phyloP scores from a whole-genome alignment of 23 red algal genomes.

The Gracilariopsis chorda region DNA sequence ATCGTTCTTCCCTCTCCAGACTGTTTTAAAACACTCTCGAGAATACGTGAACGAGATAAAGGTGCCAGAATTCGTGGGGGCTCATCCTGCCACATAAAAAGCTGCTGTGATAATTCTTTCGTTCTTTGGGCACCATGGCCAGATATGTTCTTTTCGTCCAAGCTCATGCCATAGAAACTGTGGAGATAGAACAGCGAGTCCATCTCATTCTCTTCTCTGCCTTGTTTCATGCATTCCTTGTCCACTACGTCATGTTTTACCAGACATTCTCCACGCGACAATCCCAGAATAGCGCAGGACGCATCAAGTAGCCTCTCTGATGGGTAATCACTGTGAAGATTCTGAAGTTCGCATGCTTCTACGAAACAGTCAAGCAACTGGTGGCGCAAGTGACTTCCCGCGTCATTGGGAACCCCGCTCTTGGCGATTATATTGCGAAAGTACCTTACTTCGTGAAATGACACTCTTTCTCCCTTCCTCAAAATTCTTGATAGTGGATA shows the following conservation, averaged over 20 bases:
- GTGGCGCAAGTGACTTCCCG: not conserved
- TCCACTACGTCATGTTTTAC: not conserved
- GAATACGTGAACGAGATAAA: not conserved
- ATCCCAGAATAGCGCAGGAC: slow-evolving; percentile 13
- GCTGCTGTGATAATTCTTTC: not conserved
- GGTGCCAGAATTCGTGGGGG: not conserved
- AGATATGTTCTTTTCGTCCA: not conserved
- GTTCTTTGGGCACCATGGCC: not conserved
- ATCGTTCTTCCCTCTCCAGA: not conserved
- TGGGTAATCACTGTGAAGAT: not conserved
- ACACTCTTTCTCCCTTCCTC: not conserved
- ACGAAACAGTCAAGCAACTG: slow-evolving; percentile 1
- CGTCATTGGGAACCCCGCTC: slow-evolving; percentile 12
- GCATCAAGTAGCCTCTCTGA: not conserved
- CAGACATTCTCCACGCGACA: slow-evolving; percentile 23
- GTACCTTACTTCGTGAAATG: not conserved
- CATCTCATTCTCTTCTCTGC: not conserved
- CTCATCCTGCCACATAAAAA: not conserved
- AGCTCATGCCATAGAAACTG: not conserved
- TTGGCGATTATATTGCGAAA: slow-evolving; percentile 29
- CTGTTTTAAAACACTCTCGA: not conserved
- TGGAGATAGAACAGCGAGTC: not conserved
- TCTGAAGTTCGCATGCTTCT: not conserved
- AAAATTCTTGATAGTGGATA: slow-evolving; percentile 29
- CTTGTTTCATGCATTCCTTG: no score